phyloP scores from a whole-genome alignment of 257 asterid species.

The Solanum chmielewskii region DNA sequence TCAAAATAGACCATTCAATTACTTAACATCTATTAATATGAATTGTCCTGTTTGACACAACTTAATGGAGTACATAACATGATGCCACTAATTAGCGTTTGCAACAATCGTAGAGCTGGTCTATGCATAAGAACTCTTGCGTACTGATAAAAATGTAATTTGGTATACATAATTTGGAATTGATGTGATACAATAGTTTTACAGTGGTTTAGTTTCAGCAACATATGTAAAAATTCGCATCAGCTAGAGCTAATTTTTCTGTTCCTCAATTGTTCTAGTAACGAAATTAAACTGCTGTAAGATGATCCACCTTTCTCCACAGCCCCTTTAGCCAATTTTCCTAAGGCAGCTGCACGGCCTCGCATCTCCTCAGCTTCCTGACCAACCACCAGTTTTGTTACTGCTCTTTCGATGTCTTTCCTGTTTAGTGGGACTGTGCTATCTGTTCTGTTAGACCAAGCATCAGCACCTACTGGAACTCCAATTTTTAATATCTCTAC shows the following conservation, averaged over 20 bases:
- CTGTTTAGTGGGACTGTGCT: not conserved
- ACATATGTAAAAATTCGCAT: too few species aligned
- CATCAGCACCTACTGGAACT: constrained; percentile 20
- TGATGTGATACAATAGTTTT: not conserved
- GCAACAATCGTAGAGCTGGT: not conserved
- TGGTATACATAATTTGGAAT: not conserved
- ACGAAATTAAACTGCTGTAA: not conserved
- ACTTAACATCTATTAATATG: not conserved
- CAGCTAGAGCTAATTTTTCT: not conserved
- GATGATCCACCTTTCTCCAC: not conserved
- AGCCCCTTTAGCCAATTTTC: not conserved
- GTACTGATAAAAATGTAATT: not conserved
- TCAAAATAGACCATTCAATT: not conserved
- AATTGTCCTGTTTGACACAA: not conserved
- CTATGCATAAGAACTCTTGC: not conserved
- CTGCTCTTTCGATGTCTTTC: not conserved
- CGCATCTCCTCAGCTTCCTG: not conserved
- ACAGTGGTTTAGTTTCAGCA: not conserved
- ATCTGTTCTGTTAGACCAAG: constrained; percentile 7
- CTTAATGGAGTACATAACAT: not conserved
- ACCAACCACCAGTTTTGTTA: not conserved
- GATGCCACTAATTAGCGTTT: not conserved
- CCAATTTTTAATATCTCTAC: constrained; percentile 11
- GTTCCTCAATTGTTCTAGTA: not conserved
- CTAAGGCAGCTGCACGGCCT: not conserved